Evolutionary conservation across 2,329 filamentous ascomycete genomes (phyloP).

Genomic region (Epichloe sp.): DNA sequence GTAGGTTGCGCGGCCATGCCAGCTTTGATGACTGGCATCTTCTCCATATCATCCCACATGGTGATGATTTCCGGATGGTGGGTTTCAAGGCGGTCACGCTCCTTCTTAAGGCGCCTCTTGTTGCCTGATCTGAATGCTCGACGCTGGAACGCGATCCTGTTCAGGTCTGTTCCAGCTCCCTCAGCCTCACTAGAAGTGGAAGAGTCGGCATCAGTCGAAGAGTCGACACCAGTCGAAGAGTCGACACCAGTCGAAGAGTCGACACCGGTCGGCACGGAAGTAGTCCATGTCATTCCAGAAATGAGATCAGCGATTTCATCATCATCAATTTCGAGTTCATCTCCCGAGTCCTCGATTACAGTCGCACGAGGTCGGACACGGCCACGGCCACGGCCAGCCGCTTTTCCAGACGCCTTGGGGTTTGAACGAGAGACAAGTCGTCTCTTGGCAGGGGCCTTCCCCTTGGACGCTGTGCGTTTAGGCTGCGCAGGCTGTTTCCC

Average conservation of each 20-base stretch:
- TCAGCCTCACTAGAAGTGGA: constrained; percentile 13
- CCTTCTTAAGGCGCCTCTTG: constrained; percentile 19
- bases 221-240: constrained; percentile 6
- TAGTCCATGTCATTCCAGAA: constrained; percentile 1
- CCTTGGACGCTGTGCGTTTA: not conserved
- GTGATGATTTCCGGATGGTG: constrained; percentile 67
- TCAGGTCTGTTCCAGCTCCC: constrained; percentile 5
- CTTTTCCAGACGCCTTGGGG: not conserved
- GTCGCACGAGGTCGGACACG: not conserved
- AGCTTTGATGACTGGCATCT: constrained; percentile 51
- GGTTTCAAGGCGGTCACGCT: constrained; percentile 56
- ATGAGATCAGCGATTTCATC: not conserved
- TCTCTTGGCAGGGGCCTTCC: not conserved
- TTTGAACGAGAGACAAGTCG: not conserved
- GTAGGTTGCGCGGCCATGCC: constrained; percentile 38
- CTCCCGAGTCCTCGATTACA: constrained; percentile 1
- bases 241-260: constrained; percentile 6
- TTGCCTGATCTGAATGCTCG: constrained; percentile 22
- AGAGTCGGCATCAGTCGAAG: constrained; percentile 6
- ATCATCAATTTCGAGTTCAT: not conserved
- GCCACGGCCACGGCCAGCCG: not conserved
- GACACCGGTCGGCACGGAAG: constrained; percentile 4
- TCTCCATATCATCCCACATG: constrained; percentile 73
- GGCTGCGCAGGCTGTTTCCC: constrained; percentile 6
- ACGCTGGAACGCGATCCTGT: constrained; percentile 14